These are phyloP conservation scores for Paecilomyces niveus DNA, from an alignment of 2,329 filamentous ascomycete species.

Conservation along the genomic window DNA sequence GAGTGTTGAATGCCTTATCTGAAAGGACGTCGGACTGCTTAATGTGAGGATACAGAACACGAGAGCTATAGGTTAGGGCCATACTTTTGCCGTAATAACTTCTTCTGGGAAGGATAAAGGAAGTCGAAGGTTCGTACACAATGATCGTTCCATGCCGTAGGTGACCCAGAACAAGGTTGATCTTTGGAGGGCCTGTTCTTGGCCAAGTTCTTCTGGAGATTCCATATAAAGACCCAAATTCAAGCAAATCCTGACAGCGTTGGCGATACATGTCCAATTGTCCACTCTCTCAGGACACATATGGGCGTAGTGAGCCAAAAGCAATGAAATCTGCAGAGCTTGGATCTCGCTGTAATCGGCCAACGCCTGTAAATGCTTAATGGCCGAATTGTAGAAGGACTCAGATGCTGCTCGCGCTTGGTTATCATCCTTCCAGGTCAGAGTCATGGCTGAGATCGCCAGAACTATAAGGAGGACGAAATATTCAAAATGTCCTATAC, in stretches of 20 bases:
- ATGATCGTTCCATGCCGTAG: conserved; percentile 5
- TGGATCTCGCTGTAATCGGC: conserved; percentile 3
- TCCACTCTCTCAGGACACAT: neutral
- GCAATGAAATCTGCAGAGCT: conserved; percentile 4
- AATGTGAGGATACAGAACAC: neutral
- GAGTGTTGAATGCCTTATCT: neutral
- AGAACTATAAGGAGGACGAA: conserved; percentile 5
- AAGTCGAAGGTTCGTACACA: conserved; percentile 4
- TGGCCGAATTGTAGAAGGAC: conserved; percentile 5
- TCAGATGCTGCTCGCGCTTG: conserved; percentile 5
- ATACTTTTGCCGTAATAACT: neutral
- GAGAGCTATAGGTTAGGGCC: neutral
- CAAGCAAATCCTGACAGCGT: conserved; percentile 2
- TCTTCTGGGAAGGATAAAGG: conserved; percentile 4
- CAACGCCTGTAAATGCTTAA: conserved; percentile 2
- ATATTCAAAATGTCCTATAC: neutral
- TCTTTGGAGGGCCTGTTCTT: neutral
- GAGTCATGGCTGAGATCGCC: conserved; percentile 5
- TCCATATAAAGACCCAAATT: neutral
- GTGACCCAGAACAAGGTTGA: conserved; percentile 3
- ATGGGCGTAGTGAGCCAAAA: conserved; percentile 4
- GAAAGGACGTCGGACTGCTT: neutral
- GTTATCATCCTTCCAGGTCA: conserved; percentile 6
- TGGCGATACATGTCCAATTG: conserved; percentile 3
- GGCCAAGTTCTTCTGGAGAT: neutral